Base-by-base conservation (phyloP, 75 land plant species). In the Pinus taeda region DNA sequence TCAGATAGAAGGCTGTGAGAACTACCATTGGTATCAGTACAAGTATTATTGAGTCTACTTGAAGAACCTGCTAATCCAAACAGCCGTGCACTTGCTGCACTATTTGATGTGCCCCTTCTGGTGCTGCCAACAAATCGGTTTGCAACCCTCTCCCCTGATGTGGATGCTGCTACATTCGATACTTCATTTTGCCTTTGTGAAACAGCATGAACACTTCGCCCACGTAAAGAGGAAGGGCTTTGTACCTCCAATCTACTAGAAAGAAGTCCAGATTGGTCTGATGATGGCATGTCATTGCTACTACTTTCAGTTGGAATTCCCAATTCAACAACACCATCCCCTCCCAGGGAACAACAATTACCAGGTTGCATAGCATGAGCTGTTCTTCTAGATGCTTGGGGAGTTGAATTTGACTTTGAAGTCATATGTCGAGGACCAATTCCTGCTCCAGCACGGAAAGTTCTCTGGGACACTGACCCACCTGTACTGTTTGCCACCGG, bases 21-120 rank as follows among this genome's bases (percentile, higher is more conserved):
- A 22, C 74, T 57, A 22, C 37, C 29, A 55, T 39, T 20, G 15
- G 80, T 24, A n/a, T 77, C 76, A 59, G 70, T 33, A 42, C 69
- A 73, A 26, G 45, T 64, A 21, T 64, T 67, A 42, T 24, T 66
- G 15, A 62, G 39, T 37, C 62, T 65, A 71, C 62, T 73, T 53
- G 20, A 49, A 61, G 74, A 30, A 56, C 87, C 76, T 18, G 76
- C 56, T 36, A 81, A 78, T 74, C 87, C 79, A 42, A 78, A 80
- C n/a, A 82, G 80, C 29, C 67, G 62, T 22, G 53, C 67, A 70
- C 58, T 71, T 74, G 57, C 76, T 53, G 67, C 66, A 57, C 74
- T 63, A 20, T 53, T 64, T 45, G 71, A 18, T 24, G 64, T 18
- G 30, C 69, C 42, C 45, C 75, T 80, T 29, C 71, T 62, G 65